Conservation (phyloP, 2,329 filamentous ascomycete genomes). For the Microsporum ferrugineum region DNA sequence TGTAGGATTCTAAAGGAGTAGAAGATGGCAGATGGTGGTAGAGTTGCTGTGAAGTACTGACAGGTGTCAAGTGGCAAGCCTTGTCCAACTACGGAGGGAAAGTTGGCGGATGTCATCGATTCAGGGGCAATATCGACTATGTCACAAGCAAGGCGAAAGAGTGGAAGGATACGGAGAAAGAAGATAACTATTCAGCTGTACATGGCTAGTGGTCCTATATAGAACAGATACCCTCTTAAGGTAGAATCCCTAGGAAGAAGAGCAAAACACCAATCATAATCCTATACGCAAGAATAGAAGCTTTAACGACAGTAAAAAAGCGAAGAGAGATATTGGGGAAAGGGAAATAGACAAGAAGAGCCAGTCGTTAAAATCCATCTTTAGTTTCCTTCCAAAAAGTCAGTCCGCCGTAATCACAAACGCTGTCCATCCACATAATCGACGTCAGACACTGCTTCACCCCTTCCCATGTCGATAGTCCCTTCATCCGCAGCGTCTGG, state of each 20-base stretch:
- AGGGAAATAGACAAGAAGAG: not conserved
- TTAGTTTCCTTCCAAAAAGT: constrained; percentile 22
- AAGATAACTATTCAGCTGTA: not conserved
- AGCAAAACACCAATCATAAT: not conserved
- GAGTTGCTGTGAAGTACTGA: not conserved
- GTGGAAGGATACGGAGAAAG: not conserved
- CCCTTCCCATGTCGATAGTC: constrained; percentile 20
- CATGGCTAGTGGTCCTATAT: not conserved
- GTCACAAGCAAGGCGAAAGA: not conserved
- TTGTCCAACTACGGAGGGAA: not conserved
- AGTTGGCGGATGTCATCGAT: not conserved
- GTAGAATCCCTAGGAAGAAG: not conserved
- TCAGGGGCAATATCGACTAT: not conserved
- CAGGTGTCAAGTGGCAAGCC: not conserved
- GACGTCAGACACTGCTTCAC: constrained; percentile 18
- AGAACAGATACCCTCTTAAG: not conserved
- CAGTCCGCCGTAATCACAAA: constrained; percentile 24
- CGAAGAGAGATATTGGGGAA: not conserved
- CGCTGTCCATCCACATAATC: constrained; percentile 28
- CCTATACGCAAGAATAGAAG: not conserved
- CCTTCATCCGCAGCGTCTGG: constrained; percentile 13
- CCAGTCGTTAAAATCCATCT: not conserved
- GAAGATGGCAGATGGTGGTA: not conserved
- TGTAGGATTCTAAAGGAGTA: not conserved
- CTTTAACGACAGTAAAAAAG: not conserved